A percentile compares a stretch with the other conserved stretches of the same genome.
Evolutionary conservation across 805 yeast genomes (phyloP).

Genomic region (Kurtzmaniella fragi): DNA sequence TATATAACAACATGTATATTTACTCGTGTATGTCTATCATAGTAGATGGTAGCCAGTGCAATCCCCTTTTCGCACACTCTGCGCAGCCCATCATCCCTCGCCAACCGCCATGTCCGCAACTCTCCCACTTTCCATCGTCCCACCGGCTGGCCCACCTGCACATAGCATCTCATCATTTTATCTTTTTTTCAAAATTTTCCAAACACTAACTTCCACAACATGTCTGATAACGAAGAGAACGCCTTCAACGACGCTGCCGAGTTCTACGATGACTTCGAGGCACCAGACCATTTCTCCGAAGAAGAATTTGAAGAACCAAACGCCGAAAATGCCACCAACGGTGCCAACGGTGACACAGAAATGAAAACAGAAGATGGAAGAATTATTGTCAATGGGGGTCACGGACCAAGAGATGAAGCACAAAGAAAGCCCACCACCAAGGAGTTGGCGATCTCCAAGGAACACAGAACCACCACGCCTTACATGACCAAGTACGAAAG

Average conservation of each 20-base stretch:
- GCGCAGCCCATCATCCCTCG: too few species aligned
- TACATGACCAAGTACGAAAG: constrained; percentile 98
- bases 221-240: constrained; percentile 42
- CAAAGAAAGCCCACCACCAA: constrained; percentile 58
- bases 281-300: constrained; percentile 72
- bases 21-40: too few species aligned
- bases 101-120: too few species aligned
- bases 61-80: too few species aligned
- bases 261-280: constrained; percentile 76
- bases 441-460: constrained; percentile 85
- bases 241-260: constrained; percentile 67
- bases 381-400: constrained; percentile 65
- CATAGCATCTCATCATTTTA: background rate
- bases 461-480: constrained; percentile 90
- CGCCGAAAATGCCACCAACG: constrained; percentile 16
- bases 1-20: too few species aligned
- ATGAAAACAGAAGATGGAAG: constrained; percentile 65
- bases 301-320: constrained; percentile 48
- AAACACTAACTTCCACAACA: constrained; percentile 8
- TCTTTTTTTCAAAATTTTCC: background rate
- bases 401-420: constrained; percentile 50
- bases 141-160: background rate
- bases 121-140: too few species aligned
- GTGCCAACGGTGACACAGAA: constrained; percentile 31
- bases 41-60: too few species aligned